phyloP scores from a whole-genome alignment of 352 stramenopile species.

The Globisporangium apiculatum region DNA sequence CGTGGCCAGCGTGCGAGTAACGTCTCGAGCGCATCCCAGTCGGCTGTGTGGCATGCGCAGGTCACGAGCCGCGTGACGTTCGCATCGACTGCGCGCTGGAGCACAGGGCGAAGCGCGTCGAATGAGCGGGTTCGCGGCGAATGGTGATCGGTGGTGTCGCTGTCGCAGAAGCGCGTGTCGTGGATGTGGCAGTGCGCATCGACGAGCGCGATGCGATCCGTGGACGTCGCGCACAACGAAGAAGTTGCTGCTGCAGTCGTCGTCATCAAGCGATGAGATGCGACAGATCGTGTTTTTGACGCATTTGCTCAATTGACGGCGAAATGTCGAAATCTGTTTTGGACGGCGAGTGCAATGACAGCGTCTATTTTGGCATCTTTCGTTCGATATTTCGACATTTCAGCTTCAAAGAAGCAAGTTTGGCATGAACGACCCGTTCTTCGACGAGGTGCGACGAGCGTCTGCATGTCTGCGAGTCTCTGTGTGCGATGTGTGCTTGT shows the following conservation, averaged over 20 bases:
- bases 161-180: conserved; percentile 25
- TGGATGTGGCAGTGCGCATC: conserved; percentile 78
- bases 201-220: conserved; percentile 20
- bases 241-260: not conserved
- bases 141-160: not conserved
- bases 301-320: no score
- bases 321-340: no score
- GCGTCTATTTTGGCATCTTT: no score
- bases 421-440: conserved; percentile 38
- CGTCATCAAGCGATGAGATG: not conserved
- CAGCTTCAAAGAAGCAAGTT: no score
- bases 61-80: conserved; percentile 46
- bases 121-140: not conserved
- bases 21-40: conserved; percentile 51
- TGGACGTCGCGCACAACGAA: not conserved
- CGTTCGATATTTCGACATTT: no score
- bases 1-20: conserved; percentile 14
- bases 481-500: not conserved
- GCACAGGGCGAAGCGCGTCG: conserved; percentile 20
- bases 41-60: conserved; percentile 54
- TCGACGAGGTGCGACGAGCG: conserved; percentile 22
- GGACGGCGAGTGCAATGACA: no score
- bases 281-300: no score
- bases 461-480: not conserved
- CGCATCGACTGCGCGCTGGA: conserved; percentile 23